Conservation (phyloP, 352 stramenopile species). For the Albugo laibachii region DNA sequence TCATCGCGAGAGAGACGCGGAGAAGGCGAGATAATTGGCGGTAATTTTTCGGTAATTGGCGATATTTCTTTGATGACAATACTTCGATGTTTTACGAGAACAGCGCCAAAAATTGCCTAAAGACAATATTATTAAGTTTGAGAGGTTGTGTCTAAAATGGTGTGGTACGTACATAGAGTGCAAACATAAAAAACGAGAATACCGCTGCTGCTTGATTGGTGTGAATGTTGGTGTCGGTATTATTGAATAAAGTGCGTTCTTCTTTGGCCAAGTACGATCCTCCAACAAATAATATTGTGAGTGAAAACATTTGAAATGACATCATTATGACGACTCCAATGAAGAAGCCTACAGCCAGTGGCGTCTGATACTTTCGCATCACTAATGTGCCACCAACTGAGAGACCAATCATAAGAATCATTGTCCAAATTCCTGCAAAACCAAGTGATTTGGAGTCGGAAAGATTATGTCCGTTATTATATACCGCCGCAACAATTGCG, state of each 20-base stretch:
- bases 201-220: conserved; percentile 56
- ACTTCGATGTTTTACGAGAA: conserved; percentile 54
- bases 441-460: conserved; percentile 60
- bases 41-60: conserved; percentile 17
- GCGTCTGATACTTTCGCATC: conserved; percentile 79
- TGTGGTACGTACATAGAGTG: conserved; percentile 44
- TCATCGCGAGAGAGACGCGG: conserved; percentile 40
- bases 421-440: conserved; percentile 67
- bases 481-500: conserved; percentile 64
- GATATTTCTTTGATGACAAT: conserved; percentile 64
- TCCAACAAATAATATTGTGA: conserved; percentile 56
- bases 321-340: conserved; percentile 83
- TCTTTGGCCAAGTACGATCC: conserved; percentile 47
- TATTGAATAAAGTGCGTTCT: conserved; percentile 24
- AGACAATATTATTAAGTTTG: conserved; percentile 2
- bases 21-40: conserved; percentile 10
- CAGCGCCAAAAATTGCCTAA: conserved; percentile 35
- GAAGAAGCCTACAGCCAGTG: conserved; percentile 75
- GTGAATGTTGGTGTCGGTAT: conserved; percentile 36
- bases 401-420: conserved; percentile 61
- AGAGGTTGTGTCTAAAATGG: background rate
- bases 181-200: conserved; percentile 78
- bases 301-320: conserved; percentile 73
- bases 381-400: conserved; percentile 74
- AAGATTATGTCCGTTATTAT: conserved; percentile 39